Base-by-base conservation (phyloP, 176 grass and related monocot species). In the Poa pratensis region DNA sequence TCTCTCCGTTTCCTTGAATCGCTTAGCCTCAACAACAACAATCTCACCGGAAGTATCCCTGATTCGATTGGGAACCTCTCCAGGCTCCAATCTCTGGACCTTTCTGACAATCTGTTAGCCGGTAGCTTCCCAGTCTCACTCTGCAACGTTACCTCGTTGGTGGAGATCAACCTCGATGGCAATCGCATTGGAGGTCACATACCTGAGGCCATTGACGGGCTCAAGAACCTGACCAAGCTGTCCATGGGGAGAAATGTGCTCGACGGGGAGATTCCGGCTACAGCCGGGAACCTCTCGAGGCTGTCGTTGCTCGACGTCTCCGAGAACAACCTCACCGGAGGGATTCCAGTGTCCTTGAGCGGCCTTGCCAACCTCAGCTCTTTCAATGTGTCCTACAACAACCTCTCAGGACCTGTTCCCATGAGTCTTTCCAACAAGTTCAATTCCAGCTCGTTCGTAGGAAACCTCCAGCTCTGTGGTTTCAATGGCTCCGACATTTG, bases 381-480 rank as follows among this genome's bases (percentile, higher is more conserved):
- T 43, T 86, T 99, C 82, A 89, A 96, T 77, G 91, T 96, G 43
- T 96, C 97, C 9, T 75, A 90, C 74, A 99, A 99, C 73, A 91
- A 85, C 59, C 78, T 99, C 46, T 94, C 86, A 0, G 97, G 97
- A 0, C 88, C 90, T 12, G 97, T 99, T 18, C 84, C 97, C 14
- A 23, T 79, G 45, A 78, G n/a, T 65, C 92, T 99, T 26, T 89
- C 94, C 64, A 85, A n/a, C 57, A 99, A 94, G 76, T 99, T 99
- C 82, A 91, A 96, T 59, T 92, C 91, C 6, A 99, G 84, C 88
- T 99, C 97, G 23, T 99, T 99, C 82, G 28, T 73, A 13, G 94
- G 97, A 16, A 99, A 99, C 86, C 73, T 96, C 42, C 84, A 88
- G 84, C 85, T 99, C 79, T 99, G 97, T 45, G 97, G 97, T 28